Evolutionary conservation across 2,329 filamentous ascomycete species (phyloP), one percentile per base, ranked within the genome.

Genomic region (Fusarium brevicatenulatum): DNA sequence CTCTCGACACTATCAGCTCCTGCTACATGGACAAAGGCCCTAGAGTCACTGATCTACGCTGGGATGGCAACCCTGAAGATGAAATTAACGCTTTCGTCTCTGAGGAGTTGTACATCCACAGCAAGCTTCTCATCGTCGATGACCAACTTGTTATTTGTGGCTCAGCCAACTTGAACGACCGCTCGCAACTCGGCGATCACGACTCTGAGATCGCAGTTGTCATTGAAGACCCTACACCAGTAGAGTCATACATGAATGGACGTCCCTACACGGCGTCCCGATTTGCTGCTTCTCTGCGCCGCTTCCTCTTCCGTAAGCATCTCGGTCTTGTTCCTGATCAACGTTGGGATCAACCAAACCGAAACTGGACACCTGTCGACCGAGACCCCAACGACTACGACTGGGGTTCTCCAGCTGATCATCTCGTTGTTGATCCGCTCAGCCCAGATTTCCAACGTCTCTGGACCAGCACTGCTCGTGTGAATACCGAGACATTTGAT

Each of bases 161-260:
- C 70, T 94, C 82, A 18, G 87, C 86, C 72, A 88, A 88, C 77
- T 81, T 89, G 64, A 89, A 90, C 78, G 86, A 89, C 76, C 85
- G 87, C 66, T 95, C 92, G 7, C 93, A 97, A 83, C 88, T 97
- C 8, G 94, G 94, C 40, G 88, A 90, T 65, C 94, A 96, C 82
- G 95, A 97, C 83, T 94, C 91, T 2, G 95, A 97, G 80, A 94
- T 97, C 62, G 94, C 94, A n/a, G 92, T 97, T 72, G 88, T 97
- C 64, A 93, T 97, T 77, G 92, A 96, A 80, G 94, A 97, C 79
- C 88, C 90, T 4, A 89, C 91, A 2, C 85, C 90, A 3, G 85
- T 97, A 21, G 88, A 92, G 19, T 91, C 91, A 23, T 83, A 82
- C 68, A 97, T 97, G 93, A 88, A 91, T 71, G 93, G 93, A 7